phyloP scores from a whole-genome alignment of 371 early-diverging fungal species.

The Circinella umbellata region DNA sequence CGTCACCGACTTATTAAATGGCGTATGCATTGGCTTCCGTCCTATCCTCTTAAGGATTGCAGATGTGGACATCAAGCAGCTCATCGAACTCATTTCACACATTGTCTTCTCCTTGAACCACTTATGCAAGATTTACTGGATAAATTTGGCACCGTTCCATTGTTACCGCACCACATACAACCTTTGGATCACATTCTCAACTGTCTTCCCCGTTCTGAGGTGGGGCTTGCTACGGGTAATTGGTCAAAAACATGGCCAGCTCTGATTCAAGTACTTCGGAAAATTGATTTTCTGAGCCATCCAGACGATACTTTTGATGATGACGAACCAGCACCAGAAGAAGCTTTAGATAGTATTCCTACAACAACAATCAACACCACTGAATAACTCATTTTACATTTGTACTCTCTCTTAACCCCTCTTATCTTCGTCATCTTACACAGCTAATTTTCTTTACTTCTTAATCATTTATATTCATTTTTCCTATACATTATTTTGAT shows the following conservation, averaged over 20 bases:
- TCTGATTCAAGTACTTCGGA: background rate
- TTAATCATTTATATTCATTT: too few species aligned
- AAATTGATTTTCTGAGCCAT: background rate
- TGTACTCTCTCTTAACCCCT: too few species aligned
- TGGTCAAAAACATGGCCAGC: background rate
- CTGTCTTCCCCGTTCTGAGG: background rate
- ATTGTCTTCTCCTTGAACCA: background rate
- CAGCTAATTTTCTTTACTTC: too few species aligned
- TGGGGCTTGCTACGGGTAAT: background rate
- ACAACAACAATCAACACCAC: too few species aligned
- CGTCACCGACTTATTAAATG: background rate
- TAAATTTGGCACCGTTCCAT: background rate
- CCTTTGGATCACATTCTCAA: background rate
- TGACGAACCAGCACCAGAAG: slow-evolving; percentile 1
- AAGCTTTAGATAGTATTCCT: background rate
- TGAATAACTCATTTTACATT: too few species aligned
- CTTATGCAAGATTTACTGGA: background rate
- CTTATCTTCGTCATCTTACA: too few species aligned
- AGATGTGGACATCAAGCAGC: background rate
- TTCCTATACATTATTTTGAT: too few species aligned
- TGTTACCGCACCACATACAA: background rate
- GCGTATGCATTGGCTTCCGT: slow-evolving; percentile 4
- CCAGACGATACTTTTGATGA: background rate
- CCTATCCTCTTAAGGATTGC: background rate
- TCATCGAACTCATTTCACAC: background rate